These are phyloP conservation scores for Sicyos edulis DNA, from an alignment of 306 rosid species.

Conservation along the genomic window DNA sequence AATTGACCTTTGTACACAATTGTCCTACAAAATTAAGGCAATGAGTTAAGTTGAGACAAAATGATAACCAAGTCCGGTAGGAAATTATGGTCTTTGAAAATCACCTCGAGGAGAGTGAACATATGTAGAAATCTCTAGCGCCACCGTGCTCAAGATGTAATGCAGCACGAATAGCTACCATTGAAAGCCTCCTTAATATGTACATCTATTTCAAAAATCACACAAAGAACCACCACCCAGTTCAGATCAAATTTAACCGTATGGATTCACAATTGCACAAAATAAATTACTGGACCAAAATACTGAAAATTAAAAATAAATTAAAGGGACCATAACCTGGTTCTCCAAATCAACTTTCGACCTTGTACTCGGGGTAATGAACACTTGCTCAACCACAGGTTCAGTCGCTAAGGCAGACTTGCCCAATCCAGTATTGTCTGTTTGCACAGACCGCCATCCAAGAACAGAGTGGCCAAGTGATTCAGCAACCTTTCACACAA, in stretches of 20 bases:
- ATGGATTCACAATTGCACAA: constrained; percentile 8
- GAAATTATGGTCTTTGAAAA: no score
- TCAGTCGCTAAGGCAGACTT: constrained; percentile 74
- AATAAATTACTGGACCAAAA: background rate
- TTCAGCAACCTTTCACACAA: constrained; percentile 71
- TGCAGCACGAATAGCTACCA: constrained; percentile 63
- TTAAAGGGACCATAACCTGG: constrained; percentile 48
- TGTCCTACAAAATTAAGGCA: constrained; percentile 51
- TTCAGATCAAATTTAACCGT: background rate
- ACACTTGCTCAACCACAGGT: constrained; percentile 87
- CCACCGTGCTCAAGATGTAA: constrained; percentile 70
- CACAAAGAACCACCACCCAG: no score
- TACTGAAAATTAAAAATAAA: background rate
- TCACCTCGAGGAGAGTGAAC: constrained; percentile 98
- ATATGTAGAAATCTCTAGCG: constrained; percentile 76
- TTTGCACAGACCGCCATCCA: constrained; percentile 90
- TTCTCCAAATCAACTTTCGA: constrained; percentile 77
- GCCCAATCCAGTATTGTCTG: constrained; percentile 87
- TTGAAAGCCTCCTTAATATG: constrained; percentile 70
- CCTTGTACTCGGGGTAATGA: constrained; percentile 51
- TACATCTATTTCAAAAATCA: constrained; percentile 58
- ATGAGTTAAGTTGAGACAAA: constrained; percentile 7
- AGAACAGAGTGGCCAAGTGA: constrained; percentile 86
- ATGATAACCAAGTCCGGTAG: constrained; percentile 4
- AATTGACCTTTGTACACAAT: constrained; percentile 94